phyloP scores from a whole-genome alignment of 2,329 filamentous ascomycete genomes.

The Monosporascus ibericus region DNA sequence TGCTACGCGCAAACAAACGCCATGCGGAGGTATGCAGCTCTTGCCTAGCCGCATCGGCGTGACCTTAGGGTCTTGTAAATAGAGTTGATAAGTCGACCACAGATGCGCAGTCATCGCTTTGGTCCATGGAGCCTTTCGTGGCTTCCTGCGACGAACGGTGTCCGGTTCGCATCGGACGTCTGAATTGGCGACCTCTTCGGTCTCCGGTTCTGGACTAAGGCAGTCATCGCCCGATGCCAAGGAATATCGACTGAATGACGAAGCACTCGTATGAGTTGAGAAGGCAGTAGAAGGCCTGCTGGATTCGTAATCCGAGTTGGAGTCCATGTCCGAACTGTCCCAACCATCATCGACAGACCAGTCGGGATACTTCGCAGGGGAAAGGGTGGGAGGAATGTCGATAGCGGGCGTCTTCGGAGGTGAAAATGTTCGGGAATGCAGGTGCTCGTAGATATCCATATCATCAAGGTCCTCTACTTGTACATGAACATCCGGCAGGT shows the following conservation, averaged over 20 bases:
- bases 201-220: constrained; percentile 43
- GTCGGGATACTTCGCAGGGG: constrained; percentile 46
- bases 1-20: constrained; percentile 60
- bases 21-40: constrained; percentile 57
- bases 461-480: constrained; percentile 27
- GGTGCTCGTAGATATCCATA: constrained; percentile 24
- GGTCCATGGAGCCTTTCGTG: constrained; percentile 55
- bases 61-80: constrained; percentile 60
- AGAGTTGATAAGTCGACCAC: constrained; percentile 60
- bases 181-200: constrained; percentile 23
- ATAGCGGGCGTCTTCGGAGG: constrained; percentile 56
- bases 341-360: constrained; percentile 53
- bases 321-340: constrained; percentile 47
- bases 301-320: constrained; percentile 52
- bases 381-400: constrained; percentile 35
- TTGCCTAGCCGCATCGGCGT: constrained; percentile 60
- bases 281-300: constrained; percentile 55
- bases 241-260: constrained; percentile 52
- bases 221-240: constrained; percentile 51
- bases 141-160: constrained; percentile 18
- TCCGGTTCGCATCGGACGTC: constrained; percentile 5
- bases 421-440: constrained; percentile 39
- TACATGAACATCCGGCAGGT: constrained; percentile 29
- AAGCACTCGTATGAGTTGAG: constrained; percentile 53
- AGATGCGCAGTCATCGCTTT: constrained; percentile 59